phyloP scores from a whole-genome alignment of 306 rosid genomes.

The Prunus persica region Prunus_persica_NCBIv2 NC_034014.1:25271001-25271500 shows the following conservation, averaged over 20 bases:
- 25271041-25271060: not conserved
- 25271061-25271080: not conserved
- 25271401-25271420: not conserved
- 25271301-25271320: not conserved
- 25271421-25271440: constrained; percentile 8
- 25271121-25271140: not conserved
- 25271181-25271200: not conserved
- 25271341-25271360: not conserved
- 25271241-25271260: not conserved
- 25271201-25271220: too few species aligned
- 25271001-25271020: not conserved
- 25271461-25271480: not conserved
- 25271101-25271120: not conserved
- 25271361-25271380: not conserved
- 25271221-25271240: not conserved
- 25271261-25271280: not conserved
- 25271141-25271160: not conserved
- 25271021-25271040: not conserved
- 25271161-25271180: not conserved
- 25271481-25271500: not conserved
- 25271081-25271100: not conserved
- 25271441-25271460: constrained; percentile 15
- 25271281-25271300: not conserved
- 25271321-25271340: not conserved
- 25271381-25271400: constrained; percentile 19